These are phyloP conservation scores for Aristolochia californica DNA, from an alignment of 164 flowering plant genomes.

Conservation along the genomic window DNA sequence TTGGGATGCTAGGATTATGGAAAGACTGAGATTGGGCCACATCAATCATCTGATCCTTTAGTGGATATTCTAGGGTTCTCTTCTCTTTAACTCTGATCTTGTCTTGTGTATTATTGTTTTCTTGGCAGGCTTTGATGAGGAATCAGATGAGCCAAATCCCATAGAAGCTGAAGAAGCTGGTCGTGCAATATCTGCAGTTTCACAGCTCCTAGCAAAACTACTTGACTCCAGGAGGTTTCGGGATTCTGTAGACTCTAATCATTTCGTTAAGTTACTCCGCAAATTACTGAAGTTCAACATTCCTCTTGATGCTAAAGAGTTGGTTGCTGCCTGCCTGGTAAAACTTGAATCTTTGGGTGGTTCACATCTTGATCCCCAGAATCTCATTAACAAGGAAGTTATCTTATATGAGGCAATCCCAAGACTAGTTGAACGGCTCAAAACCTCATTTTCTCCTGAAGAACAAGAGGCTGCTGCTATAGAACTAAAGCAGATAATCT, in stretches of 20 bases:
- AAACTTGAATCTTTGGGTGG: conserved; percentile 38
- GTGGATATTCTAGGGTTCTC: no score
- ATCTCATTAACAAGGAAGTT: conserved; percentile 53
- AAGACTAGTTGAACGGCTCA: conserved; percentile 54
- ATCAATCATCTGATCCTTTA: no score
- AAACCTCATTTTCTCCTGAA: conserved; percentile 31
- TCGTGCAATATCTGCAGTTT: conserved; percentile 54
- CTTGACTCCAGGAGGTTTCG: conserved; percentile 40
- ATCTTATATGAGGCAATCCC: conserved; percentile 64
- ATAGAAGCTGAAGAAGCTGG: conserved; percentile 66
- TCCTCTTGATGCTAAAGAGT: conserved; percentile 56
- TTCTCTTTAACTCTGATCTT: background rate
- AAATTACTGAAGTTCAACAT: conserved; percentile 42
- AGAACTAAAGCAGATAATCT: conserved; percentile 57
- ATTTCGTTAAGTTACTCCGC: conserved; percentile 35
- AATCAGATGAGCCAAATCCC: conserved; percentile 29
- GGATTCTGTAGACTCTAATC: conserved; percentile 22
- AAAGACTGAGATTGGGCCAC: no score
- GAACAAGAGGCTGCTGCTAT: conserved; percentile 59
- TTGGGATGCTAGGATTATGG: no score
- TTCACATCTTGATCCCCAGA: conserved; percentile 21
- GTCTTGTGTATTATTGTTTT: background rate
- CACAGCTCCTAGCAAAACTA: conserved; percentile 55
- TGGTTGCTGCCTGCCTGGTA: conserved; percentile 70
- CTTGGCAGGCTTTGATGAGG: conserved; percentile 29